Evolutionary conservation across 2,329 filamentous ascomycete genomes (phyloP).

Genomic region (Microcyclosporella mali): DNA sequence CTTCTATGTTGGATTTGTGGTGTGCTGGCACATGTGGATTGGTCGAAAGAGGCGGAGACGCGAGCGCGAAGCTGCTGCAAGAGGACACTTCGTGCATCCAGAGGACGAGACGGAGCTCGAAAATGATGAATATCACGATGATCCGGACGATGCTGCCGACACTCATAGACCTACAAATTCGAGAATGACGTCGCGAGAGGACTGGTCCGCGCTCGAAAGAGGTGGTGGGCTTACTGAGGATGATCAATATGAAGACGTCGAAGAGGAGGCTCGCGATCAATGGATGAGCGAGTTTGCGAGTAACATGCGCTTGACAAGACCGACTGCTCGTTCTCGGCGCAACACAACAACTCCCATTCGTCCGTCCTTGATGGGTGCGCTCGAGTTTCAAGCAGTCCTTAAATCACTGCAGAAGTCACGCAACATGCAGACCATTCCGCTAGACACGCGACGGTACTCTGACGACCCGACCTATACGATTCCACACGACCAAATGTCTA

Average conservation of each 20-base stretch:
- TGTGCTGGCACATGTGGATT: constrained; percentile 85
- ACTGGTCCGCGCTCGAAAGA: constrained; percentile 57
- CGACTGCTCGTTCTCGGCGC: constrained; percentile 58
- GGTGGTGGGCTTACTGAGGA: constrained; percentile 44
- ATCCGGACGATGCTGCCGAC: constrained; percentile 43
- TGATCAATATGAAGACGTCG: constrained; percentile 50
- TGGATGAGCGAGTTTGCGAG: constrained; percentile 76
- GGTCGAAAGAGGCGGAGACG: constrained; percentile 56
- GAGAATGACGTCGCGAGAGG: constrained; percentile 50
- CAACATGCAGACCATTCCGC: constrained; percentile 64
- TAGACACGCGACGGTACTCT: constrained; percentile 64
- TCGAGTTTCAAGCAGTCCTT: constrained; percentile 88
- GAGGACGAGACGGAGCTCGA: constrained; percentile 55
- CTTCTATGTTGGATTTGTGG: constrained; percentile 83
- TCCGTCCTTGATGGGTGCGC: constrained; percentile 83
- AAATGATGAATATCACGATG: constrained; percentile 45
- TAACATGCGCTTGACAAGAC: constrained; percentile 83
- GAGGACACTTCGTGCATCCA: constrained; percentile 63
- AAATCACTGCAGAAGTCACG: constrained; percentile 78
- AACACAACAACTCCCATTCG: constrained; percentile 78
- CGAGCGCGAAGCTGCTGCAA: constrained; percentile 63
- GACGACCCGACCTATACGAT: constrained; percentile 51
- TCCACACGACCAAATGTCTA: constrained; percentile 43
- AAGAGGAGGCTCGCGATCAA: constrained; percentile 57
- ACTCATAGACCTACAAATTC: constrained; percentile 36